phyloP scores from a whole-genome alignment of 164 flowering plant species.

The Umbellularia californica region DNA sequence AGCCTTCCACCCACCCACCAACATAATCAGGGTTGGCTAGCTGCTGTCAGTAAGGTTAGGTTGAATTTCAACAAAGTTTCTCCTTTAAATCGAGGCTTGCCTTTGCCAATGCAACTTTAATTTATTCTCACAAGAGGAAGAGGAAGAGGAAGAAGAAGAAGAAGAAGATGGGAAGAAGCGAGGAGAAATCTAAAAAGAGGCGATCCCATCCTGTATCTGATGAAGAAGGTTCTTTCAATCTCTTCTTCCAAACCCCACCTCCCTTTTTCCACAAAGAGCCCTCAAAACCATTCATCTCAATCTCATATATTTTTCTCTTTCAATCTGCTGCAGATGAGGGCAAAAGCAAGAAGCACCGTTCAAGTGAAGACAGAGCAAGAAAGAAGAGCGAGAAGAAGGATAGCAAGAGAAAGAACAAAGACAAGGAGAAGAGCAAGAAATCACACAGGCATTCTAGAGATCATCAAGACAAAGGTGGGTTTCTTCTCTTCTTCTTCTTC shows the following conservation, averaged over 20 bases:
- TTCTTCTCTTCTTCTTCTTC: not conserved
- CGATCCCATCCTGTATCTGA: constrained; percentile 3
- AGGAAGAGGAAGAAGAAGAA: too few relatives aligned
- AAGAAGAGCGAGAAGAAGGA: constrained; percentile 1
- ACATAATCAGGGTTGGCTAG: too few relatives aligned
- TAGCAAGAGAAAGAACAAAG: not conserved
- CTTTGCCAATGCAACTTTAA: not conserved
- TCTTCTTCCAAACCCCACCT: constrained; percentile 2
- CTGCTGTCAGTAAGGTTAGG: too few relatives aligned
- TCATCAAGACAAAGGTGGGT: constrained; percentile 5
- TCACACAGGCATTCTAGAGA: constrained; percentile 5
- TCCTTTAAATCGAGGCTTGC: not conserved
- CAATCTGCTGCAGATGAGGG: constrained; percentile 5
- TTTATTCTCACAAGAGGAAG: not conserved
- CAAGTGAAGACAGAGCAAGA: constrained; percentile 8
- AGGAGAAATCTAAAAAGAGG: constrained; percentile 10
- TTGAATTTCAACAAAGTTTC: not conserved
- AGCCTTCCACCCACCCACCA: too few relatives aligned
- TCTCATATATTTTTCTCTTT: not conserved
- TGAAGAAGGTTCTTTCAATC: constrained; percentile 2
- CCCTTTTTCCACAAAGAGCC: not conserved
- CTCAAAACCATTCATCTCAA: too few relatives aligned
- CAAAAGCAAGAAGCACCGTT: constrained; percentile 5
- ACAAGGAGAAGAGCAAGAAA: constrained; percentile 7
- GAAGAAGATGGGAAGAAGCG: constrained; percentile 8